Evolutionary conservation across 495 filamentous ascomycete species (phyloP), one percentile per base, ranked within the genome.

Genomic region (Penicillium soppii): DNA sequence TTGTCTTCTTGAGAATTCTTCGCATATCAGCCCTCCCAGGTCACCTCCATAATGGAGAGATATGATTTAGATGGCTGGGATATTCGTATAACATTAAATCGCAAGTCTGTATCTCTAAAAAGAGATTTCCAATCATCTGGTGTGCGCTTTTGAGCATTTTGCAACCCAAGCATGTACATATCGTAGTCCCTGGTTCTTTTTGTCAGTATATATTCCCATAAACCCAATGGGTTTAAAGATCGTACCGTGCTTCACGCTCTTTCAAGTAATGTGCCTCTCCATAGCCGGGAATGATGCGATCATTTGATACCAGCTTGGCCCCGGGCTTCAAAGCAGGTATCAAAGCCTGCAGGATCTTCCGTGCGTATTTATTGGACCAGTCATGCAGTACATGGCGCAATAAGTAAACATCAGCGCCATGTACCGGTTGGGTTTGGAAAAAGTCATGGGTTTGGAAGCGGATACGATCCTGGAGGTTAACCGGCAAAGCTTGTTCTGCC

Each of bases 341-440:
- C 19, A 84, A 55, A 43, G 69, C 70, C 46, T 62, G 56, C 19
- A 86, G 68, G 40, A 84, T 75, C 46, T 74, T 68, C n/a, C 79
- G 51, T 1, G 76, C 74, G 54, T 82, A 83, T 26, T 77, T 78
- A 20, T 81, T 78, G 20, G 77, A 75, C 66, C 83, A 76, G 62
- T 84, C 80, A 61, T 83, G 82, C 43, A 85, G 56, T 47, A 81
- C 79, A 74, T 74, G 82, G 20, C 81, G 77, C 54, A 80, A 76
- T 61, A 78, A 73, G 58, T 82, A 83, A 0, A 81, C 75, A 48
- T 81, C 77, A 15, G 37, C 37, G 12, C 37, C 37, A 22, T 39
- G 37, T 27, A 76, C 69, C 0, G 71, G 69, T 69, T 85, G 82
- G 62, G 70, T 69, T 5, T 62, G 61, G 61, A 81, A 80, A 58